Percentiles rank a stretch among this genome's conserved stretches.
Evolutionary conservation across 2,329 filamentous ascomycete species (phyloP).

Genomic region (Cercospora citrullina): DNA sequence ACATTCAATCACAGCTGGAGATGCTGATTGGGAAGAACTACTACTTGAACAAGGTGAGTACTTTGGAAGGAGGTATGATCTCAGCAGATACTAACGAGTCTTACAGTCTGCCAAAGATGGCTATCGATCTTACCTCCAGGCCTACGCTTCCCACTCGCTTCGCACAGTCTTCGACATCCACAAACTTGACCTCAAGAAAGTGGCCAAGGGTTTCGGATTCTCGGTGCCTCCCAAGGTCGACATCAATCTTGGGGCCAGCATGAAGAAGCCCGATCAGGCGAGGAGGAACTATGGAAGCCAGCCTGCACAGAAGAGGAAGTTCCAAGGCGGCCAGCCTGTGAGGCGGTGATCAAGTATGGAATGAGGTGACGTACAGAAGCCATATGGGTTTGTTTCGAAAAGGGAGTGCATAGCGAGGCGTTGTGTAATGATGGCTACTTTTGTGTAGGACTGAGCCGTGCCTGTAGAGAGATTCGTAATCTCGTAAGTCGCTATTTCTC

Average conservation of each 20-base stretch:
- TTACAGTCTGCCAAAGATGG: conserved; percentile 65
- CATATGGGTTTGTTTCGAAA: background rate
- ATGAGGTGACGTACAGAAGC: background rate
- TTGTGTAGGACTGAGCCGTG: background rate
- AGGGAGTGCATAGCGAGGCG: conserved; percentile 10
- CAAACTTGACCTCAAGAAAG: conserved; percentile 78
- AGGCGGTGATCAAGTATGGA: background rate
- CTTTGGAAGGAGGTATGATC: background rate
- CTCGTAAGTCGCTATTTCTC: too few species aligned
- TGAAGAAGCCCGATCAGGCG: conserved; percentile 72
- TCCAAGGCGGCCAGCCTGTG: conserved; percentile 18
- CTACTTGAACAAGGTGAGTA: conserved; percentile 80
- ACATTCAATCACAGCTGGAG: conserved; percentile 77
- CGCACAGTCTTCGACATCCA: conserved; percentile 82
- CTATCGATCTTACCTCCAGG: conserved; percentile 88
- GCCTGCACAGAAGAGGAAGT: conserved; percentile 57
- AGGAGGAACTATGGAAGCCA: conserved; percentile 77
- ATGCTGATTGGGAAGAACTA: conserved; percentile 94
- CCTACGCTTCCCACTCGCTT: conserved; percentile 84
- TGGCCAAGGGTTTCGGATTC: conserved; percentile 84
- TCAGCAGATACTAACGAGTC: conserved; percentile 12
- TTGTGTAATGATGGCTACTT: background rate
- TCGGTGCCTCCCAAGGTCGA: conserved; percentile 74
- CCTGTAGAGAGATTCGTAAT: background rate
- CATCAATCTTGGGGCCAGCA: conserved; percentile 72